These are phyloP conservation scores for Aspergillus avenaceus DNA, from an alignment of 495 filamentous ascomycete genomes.

Conservation along the genomic window DNA sequence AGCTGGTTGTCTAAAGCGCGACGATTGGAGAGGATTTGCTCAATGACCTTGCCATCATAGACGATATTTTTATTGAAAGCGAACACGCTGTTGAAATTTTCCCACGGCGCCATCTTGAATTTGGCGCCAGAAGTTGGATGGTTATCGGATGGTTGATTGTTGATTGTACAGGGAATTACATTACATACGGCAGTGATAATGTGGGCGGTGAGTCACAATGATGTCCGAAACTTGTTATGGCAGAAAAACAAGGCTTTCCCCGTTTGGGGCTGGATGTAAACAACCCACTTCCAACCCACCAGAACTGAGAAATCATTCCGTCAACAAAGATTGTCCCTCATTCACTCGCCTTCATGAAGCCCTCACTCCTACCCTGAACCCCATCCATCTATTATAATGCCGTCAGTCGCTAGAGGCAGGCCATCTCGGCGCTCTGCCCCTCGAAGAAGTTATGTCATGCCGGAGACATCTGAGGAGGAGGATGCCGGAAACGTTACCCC, in stretches of 20 bases:
- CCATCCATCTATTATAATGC: conserved; percentile 43
- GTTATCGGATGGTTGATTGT: neutral
- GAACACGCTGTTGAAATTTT: conserved; percentile 62
- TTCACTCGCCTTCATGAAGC: conserved; percentile 29
- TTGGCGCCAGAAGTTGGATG: neutral
- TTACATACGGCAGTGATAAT: conserved; percentile 4
- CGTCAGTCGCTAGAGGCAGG: conserved; percentile 62
- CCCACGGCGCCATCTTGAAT: conserved; percentile 43
- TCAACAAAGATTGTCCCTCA: conserved; percentile 14
- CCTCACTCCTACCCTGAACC: conserved; percentile 13
- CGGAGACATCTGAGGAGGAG: conserved; percentile 69
- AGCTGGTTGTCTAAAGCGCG: conserved; percentile 60
- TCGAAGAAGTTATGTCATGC: conserved; percentile 64
- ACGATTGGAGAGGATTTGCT: conserved; percentile 59
- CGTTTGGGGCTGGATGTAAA: conserved; percentile 40
- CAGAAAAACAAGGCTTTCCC: conserved; percentile 36
- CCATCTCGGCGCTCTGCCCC: conserved; percentile 71
- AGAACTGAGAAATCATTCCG: no score
- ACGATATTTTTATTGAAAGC: conserved; percentile 56
- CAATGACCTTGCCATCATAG: conserved; percentile 53
- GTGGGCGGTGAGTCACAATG: conserved; percentile 21
- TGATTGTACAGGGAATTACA: conserved; percentile 7
- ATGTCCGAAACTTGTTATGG: conserved; percentile 27
- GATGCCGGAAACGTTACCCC: conserved; percentile 51
- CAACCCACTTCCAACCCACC: conserved; percentile 37